Conservation (phyloP, 78 protist genomes). For the Bigelowiella natans region DNA sequence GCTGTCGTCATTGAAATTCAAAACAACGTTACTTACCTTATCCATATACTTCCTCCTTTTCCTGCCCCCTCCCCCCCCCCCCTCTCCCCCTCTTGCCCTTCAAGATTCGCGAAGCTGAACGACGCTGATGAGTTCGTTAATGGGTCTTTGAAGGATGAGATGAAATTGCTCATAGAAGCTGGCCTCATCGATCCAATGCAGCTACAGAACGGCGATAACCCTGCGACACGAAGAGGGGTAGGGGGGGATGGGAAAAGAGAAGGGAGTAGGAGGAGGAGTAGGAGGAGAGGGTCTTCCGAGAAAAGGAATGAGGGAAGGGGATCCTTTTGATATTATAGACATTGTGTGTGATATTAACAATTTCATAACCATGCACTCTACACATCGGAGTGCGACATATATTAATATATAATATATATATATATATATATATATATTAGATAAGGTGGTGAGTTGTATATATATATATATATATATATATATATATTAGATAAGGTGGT, state of each 20-base stretch:
- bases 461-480: neutral
- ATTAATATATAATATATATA: neutral
- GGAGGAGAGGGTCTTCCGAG: too few relatives aligned
- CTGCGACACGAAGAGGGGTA: too few relatives aligned
- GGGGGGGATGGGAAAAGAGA: too few relatives aligned
- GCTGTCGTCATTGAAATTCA: too few relatives aligned
- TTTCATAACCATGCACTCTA: neutral
- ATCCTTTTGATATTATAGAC: neutral
- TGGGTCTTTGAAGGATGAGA: too few relatives aligned
- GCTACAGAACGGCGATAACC: too few relatives aligned
- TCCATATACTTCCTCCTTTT: too few relatives aligned
- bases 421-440: neutral
- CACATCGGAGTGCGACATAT: neutral
- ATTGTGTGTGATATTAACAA: neutral
- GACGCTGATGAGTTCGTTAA: neutral
- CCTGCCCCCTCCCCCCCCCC: too few relatives aligned
- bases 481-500: neutral
- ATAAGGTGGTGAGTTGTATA: neutral
- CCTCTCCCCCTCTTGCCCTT: too few relatives aligned
- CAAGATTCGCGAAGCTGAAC: neutral
- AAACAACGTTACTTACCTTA: too few relatives aligned
- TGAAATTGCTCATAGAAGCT: neutral
- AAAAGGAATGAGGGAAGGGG: too few relatives aligned
- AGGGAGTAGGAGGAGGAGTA: too few relatives aligned
- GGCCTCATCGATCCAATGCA: neutral